phyloP scores from a whole-genome alignment of 768 basidiomycete genomes.

The Mycena alexandri region DNA sequence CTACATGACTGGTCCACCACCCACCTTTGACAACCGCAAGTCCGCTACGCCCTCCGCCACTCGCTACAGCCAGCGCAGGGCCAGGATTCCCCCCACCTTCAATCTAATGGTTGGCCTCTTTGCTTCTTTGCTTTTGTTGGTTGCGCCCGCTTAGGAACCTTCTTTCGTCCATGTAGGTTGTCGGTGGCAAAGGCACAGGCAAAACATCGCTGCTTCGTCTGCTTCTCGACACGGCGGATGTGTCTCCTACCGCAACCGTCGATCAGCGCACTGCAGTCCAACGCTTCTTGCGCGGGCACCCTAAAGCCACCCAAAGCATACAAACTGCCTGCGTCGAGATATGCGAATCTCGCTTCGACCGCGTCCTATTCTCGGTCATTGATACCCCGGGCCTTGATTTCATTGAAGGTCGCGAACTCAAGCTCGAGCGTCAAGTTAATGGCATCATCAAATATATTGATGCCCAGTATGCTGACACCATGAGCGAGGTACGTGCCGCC shows the following conservation, averaged over 20 bases:
- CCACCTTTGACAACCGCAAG: conserved; percentile 72
- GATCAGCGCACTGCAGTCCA: conserved; percentile 79
- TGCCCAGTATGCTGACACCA: conserved; percentile 84
- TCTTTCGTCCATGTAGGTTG: conserved; percentile 63
- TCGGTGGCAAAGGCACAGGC: conserved; percentile 83
- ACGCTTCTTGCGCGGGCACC: conserved; percentile 70
- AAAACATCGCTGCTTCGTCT: conserved; percentile 88
- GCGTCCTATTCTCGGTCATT: conserved; percentile 82
- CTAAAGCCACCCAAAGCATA: conserved; percentile 73
- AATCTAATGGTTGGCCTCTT: conserved; percentile 79
- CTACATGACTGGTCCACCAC: conserved; percentile 74
- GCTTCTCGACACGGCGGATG: conserved; percentile 86
- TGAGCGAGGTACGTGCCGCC: conserved; percentile 76
- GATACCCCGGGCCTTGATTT: conserved; percentile 92
- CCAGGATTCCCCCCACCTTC: conserved; percentile 80
- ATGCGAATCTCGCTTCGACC: conserved; percentile 85
- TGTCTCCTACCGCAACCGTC: conserved; percentile 80
- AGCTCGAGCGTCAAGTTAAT: conserved; percentile 84
- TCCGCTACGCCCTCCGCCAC: conserved; percentile 52
- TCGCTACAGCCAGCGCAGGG: conserved; percentile 74
- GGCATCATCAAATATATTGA: conserved; percentile 83
- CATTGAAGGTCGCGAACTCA: conserved; percentile 76
- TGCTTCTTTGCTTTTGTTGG: conserved; percentile 16
- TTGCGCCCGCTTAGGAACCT: conserved; percentile 18
- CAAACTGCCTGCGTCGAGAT: conserved; percentile 83